These are phyloP conservation scores for Bidens hawaiensis DNA, from an alignment of 140 eudicot species.

Conservation along the genomic window DNA sequence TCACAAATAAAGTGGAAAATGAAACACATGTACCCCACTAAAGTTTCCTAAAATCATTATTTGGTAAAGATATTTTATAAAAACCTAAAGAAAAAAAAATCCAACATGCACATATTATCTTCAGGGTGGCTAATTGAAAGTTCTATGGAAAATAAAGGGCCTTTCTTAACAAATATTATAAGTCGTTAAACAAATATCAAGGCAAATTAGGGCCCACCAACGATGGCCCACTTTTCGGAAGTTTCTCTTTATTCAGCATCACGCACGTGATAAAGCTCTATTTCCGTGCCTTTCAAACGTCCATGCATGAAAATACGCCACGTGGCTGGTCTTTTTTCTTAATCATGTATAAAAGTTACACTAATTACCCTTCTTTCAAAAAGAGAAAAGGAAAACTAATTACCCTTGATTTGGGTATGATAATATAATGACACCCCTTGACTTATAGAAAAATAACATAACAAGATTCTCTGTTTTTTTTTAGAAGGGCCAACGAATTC, in stretches of 20 bases:
- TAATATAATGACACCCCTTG: constrained; percentile 4
- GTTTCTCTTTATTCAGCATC: constrained; percentile 10
- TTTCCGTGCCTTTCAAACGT: constrained; percentile 25
- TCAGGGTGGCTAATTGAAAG: constrained; percentile 10
- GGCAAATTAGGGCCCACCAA: constrained; percentile 10
- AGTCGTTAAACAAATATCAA: constrained; percentile 11
- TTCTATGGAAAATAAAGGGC: neutral
- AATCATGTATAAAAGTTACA: too few relatives aligned
- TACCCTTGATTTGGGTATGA: constrained; percentile 1
- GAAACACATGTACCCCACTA: neutral
- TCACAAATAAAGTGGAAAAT: neutral
- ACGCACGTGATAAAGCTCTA: constrained; percentile 25
- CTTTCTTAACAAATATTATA: neutral
- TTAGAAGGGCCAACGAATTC: too few relatives aligned
- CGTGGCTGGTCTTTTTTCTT: too few relatives aligned
- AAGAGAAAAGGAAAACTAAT: too few relatives aligned
- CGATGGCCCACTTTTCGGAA: neutral
- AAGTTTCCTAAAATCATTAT: neutral
- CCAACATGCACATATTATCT: neutral
- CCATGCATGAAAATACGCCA: constrained; percentile 7
- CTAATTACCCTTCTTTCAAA: too few relatives aligned
- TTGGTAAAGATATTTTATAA: neutral
- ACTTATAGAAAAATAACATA: neutral
- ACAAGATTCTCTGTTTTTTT: too few relatives aligned
- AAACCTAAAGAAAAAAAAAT: neutral